Percentiles rank a stretch among this genome's conserved stretches.
Conservation (phyloP, 2,329 filamentous ascomycete species). For the Cercospora zeae-maydis region DNA sequence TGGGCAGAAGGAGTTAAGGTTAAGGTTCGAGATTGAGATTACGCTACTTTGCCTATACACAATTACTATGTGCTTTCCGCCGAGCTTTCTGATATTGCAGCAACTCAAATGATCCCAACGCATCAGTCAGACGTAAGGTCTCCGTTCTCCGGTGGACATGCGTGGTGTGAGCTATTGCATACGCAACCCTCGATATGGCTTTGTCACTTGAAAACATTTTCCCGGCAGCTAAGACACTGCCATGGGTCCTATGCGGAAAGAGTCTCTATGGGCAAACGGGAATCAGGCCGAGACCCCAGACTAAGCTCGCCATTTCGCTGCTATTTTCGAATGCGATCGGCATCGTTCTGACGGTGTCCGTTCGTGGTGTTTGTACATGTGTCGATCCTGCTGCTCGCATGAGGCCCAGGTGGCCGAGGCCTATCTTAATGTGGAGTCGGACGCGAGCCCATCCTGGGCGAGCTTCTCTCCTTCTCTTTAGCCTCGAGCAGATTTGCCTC, state of each 20-base stretch:
- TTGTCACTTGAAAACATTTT: too few relatives aligned
- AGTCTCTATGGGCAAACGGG: neutral
- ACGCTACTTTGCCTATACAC: neutral
- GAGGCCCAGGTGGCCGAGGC: neutral
- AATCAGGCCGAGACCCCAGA: neutral
- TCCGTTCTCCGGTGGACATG: too few relatives aligned
- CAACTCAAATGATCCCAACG: too few relatives aligned
- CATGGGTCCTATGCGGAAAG: neutral
- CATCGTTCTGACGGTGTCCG: neutral
- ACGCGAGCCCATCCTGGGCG: conserved; percentile 20
- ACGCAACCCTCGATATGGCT: neutral
- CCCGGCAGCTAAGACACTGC: neutral
- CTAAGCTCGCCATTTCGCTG: neutral
- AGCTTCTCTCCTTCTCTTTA: conserved; percentile 27
- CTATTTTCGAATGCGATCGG: neutral
- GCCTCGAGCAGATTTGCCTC: conserved; percentile 29
- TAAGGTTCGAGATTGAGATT: neutral
- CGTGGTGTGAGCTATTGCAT: too few relatives aligned
- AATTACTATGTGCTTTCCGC: neutral
- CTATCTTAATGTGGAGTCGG: conserved; percentile 20
- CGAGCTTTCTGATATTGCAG: too few relatives aligned
- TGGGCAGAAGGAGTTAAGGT: neutral
- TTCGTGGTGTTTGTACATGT: neutral
- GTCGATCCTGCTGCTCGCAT: neutral
- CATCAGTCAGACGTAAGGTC: too few relatives aligned